These are phyloP conservation scores for Catharanthus roseus DNA, from an alignment of 257 asterid species.

Conservation along the genomic window DNA sequence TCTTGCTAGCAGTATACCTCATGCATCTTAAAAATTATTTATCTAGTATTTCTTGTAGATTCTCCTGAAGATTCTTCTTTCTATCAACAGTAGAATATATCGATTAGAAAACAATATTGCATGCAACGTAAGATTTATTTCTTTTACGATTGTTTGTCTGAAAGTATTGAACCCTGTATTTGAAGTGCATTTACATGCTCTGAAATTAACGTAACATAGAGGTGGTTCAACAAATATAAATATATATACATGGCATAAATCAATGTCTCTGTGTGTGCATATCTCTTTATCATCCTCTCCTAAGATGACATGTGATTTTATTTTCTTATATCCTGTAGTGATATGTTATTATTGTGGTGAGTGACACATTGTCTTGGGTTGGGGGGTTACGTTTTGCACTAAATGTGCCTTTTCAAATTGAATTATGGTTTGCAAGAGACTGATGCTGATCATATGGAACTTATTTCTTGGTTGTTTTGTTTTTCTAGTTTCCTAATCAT, in stretches of 20 bases:
- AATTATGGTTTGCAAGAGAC: not conserved
- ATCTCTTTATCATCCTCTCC: not conserved
- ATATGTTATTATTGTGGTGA: not conserved
- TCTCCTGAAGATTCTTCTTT: not conserved
- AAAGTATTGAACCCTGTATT: not conserved
- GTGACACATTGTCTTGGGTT: not conserved
- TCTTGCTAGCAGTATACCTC: not conserved
- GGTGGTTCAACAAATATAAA: not conserved
- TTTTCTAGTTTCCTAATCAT: constrained; percentile 17
- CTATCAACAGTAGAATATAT: not conserved
- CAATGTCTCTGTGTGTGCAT: not conserved
- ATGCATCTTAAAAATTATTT: not conserved
- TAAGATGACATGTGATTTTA: not conserved
- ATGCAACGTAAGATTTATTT: not conserved
- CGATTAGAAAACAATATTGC: not conserved
- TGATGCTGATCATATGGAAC: constrained; percentile 5
- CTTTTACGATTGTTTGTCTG: not conserved
- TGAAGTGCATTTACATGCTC: not conserved
- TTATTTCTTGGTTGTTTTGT: not conserved
- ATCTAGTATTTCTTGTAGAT: not conserved
- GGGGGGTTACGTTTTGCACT: not conserved
- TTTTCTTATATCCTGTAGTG: not conserved
- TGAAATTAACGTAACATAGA: not conserved
- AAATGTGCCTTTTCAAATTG: not conserved
- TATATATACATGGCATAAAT: not conserved